Conservation (phyloP, 2,329 filamentous ascomycete species). For the Cladosporium sp. region DNA sequence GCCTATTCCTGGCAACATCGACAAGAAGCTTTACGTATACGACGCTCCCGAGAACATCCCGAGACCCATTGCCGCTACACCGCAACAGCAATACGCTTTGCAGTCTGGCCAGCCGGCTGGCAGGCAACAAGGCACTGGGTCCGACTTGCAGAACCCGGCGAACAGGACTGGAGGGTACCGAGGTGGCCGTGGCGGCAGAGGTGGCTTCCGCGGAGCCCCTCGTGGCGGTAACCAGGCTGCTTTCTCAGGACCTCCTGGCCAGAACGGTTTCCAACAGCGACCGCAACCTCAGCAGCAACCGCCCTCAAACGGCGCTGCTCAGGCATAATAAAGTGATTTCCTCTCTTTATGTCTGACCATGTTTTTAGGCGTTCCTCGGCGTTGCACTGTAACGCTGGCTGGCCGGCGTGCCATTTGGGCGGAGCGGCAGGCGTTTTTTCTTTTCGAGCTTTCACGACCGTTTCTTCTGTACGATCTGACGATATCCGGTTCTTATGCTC, state of each 20-base stretch:
- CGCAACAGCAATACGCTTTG: conserved; percentile 32
- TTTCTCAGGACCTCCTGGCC: conserved; percentile 33
- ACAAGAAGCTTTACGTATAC: conserved; percentile 98
- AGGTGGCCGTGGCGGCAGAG: conserved; percentile 36
- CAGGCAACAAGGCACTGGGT: conserved; percentile 37
- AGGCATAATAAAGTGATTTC: conserved; percentile 26
- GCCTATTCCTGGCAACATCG: conserved; percentile 89
- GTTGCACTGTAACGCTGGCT: conserved; percentile 21
- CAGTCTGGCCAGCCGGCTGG: conserved; percentile 29
- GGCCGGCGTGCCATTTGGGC: conserved; percentile 32
- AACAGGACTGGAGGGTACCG: conserved; percentile 35
- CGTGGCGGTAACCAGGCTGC: conserved; percentile 30
- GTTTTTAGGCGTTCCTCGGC: conserved; percentile 2
- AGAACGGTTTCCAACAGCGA: conserved; percentile 33
- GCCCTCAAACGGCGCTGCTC: conserved; percentile 31
- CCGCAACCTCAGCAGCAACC: conserved; percentile 28
- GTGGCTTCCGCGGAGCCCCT: conserved; percentile 33
- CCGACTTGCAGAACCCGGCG: conserved; percentile 37
- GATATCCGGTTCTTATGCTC: conserved; percentile 33
- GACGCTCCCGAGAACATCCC: conserved; percentile 95
- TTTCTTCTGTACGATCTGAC: conserved; percentile 26
- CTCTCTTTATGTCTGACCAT: conserved; percentile 9
- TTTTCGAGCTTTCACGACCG: conserved; percentile 15
- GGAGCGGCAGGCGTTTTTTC: conserved; percentile 16
- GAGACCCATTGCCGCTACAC: conserved; percentile 67